Evolutionary conservation across 768 basidiomycete species (phyloP).

Genomic region (Leccinum ochraceum): DNA sequence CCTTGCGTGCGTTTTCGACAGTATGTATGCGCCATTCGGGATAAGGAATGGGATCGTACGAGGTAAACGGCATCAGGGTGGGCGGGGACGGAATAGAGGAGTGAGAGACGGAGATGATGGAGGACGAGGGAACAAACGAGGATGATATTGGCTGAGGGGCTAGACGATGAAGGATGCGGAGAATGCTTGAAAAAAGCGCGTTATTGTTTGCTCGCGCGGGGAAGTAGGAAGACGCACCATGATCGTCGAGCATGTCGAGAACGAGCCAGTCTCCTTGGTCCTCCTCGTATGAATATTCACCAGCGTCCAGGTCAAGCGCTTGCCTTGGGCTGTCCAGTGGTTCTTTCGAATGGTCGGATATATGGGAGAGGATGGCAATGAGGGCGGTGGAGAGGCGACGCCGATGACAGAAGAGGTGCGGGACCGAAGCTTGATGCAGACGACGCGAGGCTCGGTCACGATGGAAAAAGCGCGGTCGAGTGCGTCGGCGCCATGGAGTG

Average conservation of each 20-base stretch:
- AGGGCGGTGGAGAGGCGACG: conserved; percentile 19
- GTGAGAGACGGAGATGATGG: conserved; percentile 60
- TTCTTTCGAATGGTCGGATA: conserved; percentile 9
- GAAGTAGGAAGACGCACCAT: conserved; percentile 31
- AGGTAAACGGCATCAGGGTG: conserved; percentile 21
- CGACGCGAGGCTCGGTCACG: conserved; percentile 30
- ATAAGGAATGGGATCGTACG: conserved; percentile 48
- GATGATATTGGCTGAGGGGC: conserved; percentile 37
- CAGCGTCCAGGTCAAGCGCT: conserved; percentile 1
- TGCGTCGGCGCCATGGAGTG: conserved; percentile 47
- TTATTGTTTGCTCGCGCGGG: background rate
- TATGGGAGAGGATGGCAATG: conserved; percentile 30
- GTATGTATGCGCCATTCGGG: conserved; percentile 66
- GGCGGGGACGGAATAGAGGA: conserved; percentile 11
- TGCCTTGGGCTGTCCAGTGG: conserved; percentile 8
- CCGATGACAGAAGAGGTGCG: background rate
- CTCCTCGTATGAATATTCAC: conserved; percentile 5
- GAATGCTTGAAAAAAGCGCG: conserved; percentile 38
- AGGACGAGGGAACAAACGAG: conserved; percentile 42
- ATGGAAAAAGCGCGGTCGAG: conserved; percentile 34
- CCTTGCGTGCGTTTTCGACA: conserved; percentile 50
- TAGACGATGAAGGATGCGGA: conserved; percentile 54
- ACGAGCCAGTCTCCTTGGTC: conserved; percentile 49
- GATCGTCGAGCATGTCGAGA: conserved; percentile 51
- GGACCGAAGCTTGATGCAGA: conserved; percentile 43